Evolutionary conservation across 2,329 filamentous ascomycete genomes (phyloP).

Genomic region (Stachybotrys chlorohalonatus): DNA sequence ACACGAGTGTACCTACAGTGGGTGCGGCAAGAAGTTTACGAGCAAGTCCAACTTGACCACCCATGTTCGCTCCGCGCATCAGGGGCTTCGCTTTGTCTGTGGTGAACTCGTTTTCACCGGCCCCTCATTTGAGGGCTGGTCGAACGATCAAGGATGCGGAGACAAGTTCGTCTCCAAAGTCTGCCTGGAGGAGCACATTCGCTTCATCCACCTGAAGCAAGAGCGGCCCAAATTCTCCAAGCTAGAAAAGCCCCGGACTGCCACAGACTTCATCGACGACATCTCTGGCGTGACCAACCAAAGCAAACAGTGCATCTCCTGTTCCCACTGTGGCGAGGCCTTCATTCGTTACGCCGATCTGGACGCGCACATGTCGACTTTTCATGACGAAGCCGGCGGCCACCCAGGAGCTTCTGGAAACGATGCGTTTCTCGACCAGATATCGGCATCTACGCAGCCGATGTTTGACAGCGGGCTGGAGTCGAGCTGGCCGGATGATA

Average conservation of each 20-base stretch:
- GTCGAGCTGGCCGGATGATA: slow-evolving; percentile 12
- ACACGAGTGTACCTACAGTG: slow-evolving; percentile 55
- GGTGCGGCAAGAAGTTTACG: slow-evolving; percentile 70
- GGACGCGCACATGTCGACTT: slow-evolving; percentile 32
- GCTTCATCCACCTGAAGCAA: slow-evolving; percentile 67
- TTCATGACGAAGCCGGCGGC: slow-evolving; percentile 7
- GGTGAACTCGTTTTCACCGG: slow-evolving; percentile 54
- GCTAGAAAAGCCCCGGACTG: slow-evolving; percentile 6
- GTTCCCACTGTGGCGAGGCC: slow-evolving; percentile 33
- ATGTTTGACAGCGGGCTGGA: slow-evolving; percentile 7
- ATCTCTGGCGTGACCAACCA: slow-evolving; percentile 31
- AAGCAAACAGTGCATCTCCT: slow-evolving; percentile 33
- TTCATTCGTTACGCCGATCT: slow-evolving; percentile 44
- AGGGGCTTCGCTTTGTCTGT: slow-evolving; percentile 72
- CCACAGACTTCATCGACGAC: slow-evolving; percentile 28
- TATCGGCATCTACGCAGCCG: slow-evolving; percentile 6
- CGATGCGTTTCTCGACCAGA: slow-evolving; percentile 10
- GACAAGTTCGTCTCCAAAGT: slow-evolving; percentile 68
- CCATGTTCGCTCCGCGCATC: slow-evolving; percentile 70
- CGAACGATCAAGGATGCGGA: slow-evolving; percentile 60
- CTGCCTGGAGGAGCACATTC: slow-evolving; percentile 74
- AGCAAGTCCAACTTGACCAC: slow-evolving; percentile 74
- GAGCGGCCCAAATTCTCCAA: slow-evolving; percentile 29
- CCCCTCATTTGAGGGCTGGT: slow-evolving; percentile 54
- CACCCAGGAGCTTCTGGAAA: not conserved